Base-by-base conservation (phyloP, 1,284 basidiomycete species). In the Ceratorhiza oryzae-sativae region DNA sequence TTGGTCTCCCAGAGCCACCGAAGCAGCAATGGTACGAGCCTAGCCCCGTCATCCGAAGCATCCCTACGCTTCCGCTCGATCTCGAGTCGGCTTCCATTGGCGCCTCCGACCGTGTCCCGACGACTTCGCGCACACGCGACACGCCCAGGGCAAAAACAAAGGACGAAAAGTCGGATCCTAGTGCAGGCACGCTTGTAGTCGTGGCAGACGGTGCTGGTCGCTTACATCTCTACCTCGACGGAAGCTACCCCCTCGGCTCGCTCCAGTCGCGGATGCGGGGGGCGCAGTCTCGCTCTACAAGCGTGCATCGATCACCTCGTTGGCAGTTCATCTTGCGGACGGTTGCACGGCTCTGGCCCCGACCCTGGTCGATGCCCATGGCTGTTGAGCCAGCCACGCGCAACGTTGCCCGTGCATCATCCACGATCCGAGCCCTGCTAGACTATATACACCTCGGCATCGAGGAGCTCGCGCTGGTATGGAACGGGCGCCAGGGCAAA, bases 231-330 rank as follows among this genome's bases (percentile, higher is more conserved):
- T 93, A 88, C 79, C 81, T 95, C 59, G 93, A 95, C 77, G 94
- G 94, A 27, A 87, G 87, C 73, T 94, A 91, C 80, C 86, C 90
- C 55, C 83, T 96, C 39, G 94, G 94, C 42, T 82, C 85, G 41
- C 79, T 90, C 49, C 77, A 76, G 74, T 86, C 45, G 83, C 82
- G 46, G 75, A 75, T 62, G 78, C 80, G 41, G 79, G 80, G 30
- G 49, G 39, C 39, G 59, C 56, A 18, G 45, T 72, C 8, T 13
- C 62, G 41, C 53, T 72, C 70, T 60, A 23, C 39, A 61, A 67
- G 25, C 60, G 46, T 32, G 41, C 51, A 1, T 59, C 56, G 42
- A 49, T 71, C 65, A 71, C 60, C 55, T 63, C 62, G 25, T 51
- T 73, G 51, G 56, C 51, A 41, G 58, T 70, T 63, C 71, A 55